These are phyloP conservation scores for Trichoderma erinaceum DNA, from an alignment of 495 filamentous ascomycete species.

Conservation along the genomic window DNA sequence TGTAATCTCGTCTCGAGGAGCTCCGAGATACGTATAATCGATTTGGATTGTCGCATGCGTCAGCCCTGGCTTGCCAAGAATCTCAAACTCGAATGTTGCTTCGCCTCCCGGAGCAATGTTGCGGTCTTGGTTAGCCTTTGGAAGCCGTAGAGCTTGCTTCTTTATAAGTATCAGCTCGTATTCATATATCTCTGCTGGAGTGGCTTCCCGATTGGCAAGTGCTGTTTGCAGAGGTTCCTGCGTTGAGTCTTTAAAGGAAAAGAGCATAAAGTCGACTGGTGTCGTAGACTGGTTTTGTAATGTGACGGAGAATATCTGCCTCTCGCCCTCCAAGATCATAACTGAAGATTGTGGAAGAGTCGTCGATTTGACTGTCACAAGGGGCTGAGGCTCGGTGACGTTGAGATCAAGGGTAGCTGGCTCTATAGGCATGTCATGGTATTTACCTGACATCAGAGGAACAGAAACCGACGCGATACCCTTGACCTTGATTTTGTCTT, in stretches of 20 bases:
- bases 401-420: slow-evolving; percentile 48
- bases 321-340: slow-evolving; percentile 88
- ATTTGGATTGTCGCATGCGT: slow-evolving; percentile 77
- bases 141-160: slow-evolving; percentile 66
- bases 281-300: slow-evolving; percentile 72
- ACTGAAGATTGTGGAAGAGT: slow-evolving; percentile 79
- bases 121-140: slow-evolving; percentile 43
- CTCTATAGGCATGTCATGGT: slow-evolving; percentile 30
- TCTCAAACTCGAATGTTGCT: slow-evolving; percentile 72
- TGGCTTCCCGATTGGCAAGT: slow-evolving; percentile 65
- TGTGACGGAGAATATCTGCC: slow-evolving; percentile 67
- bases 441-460: background rate
- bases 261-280: slow-evolving; percentile 73
- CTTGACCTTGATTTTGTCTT: slow-evolving; percentile 67
- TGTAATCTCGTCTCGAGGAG: slow-evolving; percentile 54
- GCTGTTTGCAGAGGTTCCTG: slow-evolving; percentile 68
- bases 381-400: slow-evolving; percentile 72
- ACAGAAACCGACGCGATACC: slow-evolving; percentile 52
- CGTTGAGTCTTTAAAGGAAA: slow-evolving; percentile 87
- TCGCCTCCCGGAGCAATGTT: slow-evolving; percentile 64
- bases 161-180: slow-evolving; percentile 69
- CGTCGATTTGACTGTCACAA: slow-evolving; percentile 65
- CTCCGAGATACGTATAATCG: slow-evolving; percentile 71
- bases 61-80: slow-evolving; percentile 76
- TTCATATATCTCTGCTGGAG: slow-evolving; percentile 74